A percentile compares a stretch with the other conserved stretches of the same genome.
These are phyloP conservation scores for Syzygium jambos DNA, from an alignment of 345 rosid species.

Conservation along the genomic window DNA sequence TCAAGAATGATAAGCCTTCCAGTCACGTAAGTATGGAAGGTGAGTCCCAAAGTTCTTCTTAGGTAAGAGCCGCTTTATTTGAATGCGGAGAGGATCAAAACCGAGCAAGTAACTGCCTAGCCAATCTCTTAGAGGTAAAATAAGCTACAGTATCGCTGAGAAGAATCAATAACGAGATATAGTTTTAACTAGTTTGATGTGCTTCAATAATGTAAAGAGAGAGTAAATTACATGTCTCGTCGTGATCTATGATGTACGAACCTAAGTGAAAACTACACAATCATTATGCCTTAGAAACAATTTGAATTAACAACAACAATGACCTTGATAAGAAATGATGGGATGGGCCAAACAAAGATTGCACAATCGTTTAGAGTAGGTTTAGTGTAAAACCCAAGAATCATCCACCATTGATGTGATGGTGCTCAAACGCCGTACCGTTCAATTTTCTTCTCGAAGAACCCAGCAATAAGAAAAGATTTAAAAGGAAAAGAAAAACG, in stretches of 20 bases:
- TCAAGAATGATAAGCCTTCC: neutral
- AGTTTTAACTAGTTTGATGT: fast-evolving
- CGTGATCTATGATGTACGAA: neutral
- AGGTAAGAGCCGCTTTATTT: neutral
- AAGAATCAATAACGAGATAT: neutral
- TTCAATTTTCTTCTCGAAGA: no score
- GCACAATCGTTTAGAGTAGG: neutral
- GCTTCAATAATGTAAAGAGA: neutral
- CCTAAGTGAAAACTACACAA: neutral
- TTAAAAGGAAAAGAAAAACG: no score
- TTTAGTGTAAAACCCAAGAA: neutral
- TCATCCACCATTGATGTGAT: neutral
- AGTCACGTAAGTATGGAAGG: neutral
- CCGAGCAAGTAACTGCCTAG: neutral
- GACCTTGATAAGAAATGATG: neutral
- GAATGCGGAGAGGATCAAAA: neutral
- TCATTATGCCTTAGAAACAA: neutral
- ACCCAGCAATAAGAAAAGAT: no score
- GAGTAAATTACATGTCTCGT: neutral
- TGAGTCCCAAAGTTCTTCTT: neutral
- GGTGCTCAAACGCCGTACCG: no score
- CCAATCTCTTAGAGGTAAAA: neutral
- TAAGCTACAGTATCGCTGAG: fast-evolving
- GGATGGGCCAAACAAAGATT: neutral
- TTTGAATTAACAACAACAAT: neutral